Percentiles rank a stretch among this genome's conserved stretches.
Evolutionary conservation across 2,329 filamentous ascomycete species (phyloP).

Genomic region (Gnomoniopsis sp.): DNA sequence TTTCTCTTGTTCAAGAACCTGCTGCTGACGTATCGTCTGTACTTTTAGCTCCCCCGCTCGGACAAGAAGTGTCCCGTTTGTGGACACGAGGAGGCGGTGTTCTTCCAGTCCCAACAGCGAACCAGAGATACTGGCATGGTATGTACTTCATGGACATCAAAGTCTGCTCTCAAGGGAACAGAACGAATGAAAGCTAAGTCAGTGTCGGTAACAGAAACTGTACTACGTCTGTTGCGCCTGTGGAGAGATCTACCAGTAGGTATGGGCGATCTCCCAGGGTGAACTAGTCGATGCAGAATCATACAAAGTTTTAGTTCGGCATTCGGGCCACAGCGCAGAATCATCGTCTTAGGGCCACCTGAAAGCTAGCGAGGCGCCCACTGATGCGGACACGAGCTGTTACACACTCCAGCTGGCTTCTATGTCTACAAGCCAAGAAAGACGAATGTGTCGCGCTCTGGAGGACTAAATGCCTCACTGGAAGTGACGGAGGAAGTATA

Average conservation of each 20-base stretch:
- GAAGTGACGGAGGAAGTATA: background rate
- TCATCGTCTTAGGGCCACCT: background rate
- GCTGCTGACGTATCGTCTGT: slow-evolving; percentile 39
- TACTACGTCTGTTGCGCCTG: slow-evolving; percentile 94
- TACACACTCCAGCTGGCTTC: background rate
- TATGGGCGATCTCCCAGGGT: background rate
- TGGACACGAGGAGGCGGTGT: slow-evolving; percentile 85
- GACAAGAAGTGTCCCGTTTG: slow-evolving; percentile 84
- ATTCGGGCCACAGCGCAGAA: background rate
- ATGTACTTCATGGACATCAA: slow-evolving; percentile 33
- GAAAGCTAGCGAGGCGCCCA: too few relatives aligned
- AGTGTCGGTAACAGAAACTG: slow-evolving; percentile 60
- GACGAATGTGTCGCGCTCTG: background rate
- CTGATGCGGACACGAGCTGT: background rate
- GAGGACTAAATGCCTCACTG: background rate
- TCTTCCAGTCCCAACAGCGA: slow-evolving; percentile 98
- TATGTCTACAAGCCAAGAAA: background rate
- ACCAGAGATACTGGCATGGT: slow-evolving; percentile 98
- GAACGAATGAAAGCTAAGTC: background rate
- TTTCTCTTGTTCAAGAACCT: slow-evolving; percentile 24
- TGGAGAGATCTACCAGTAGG: slow-evolving; percentile 74
- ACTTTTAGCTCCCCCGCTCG: slow-evolving; percentile 79
- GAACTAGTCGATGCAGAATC: background rate
- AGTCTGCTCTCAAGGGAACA: background rate
- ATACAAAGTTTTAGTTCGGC: background rate